Evolutionary conservation across 441 rosid species (phyloP).

Genomic region (Arabidopsis hybrid): DNA sequence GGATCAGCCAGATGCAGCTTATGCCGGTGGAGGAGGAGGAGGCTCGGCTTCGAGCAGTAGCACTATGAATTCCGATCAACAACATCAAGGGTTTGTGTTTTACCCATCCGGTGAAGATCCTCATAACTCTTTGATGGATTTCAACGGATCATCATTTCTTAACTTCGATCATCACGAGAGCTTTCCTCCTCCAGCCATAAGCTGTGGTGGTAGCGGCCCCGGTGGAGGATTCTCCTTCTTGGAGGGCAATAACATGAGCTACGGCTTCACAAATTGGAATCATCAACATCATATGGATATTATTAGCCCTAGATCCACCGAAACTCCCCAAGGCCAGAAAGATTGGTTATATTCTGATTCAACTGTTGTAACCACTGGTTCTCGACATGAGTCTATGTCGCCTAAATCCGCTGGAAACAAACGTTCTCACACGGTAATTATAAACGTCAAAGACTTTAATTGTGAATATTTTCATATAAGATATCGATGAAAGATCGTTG

Average conservation of each 20-base stretch:
- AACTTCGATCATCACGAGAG: slow-evolving; percentile 59
- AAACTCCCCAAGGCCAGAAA: slow-evolving; percentile 51
- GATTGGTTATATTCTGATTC: slow-evolving; percentile 73
- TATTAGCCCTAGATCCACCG: slow-evolving; percentile 47
- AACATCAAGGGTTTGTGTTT: slow-evolving; percentile 47
- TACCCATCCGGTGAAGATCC: slow-evolving; percentile 47
- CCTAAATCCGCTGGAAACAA: slow-evolving; percentile 54
- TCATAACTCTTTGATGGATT: slow-evolving; percentile 66
- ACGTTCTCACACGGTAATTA: slow-evolving; percentile 66
- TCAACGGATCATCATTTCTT: slow-evolving; percentile 75
- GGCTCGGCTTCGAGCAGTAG: slow-evolving; percentile 57
- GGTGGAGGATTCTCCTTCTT: slow-evolving; percentile 35
- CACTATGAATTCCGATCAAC: slow-evolving; percentile 50
- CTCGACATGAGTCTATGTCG: slow-evolving; percentile 47
- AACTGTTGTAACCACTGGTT: slow-evolving; percentile 50
- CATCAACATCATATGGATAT: slow-evolving; percentile 53
- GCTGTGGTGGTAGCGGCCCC: slow-evolving; percentile 24
- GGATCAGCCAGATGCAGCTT: slow-evolving; percentile 48
- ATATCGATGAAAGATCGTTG: background rate
- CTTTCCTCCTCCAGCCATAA: slow-evolving; percentile 38
- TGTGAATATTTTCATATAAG: background rate
- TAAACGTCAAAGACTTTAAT: background rate
- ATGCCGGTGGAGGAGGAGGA: slow-evolving; percentile 47
- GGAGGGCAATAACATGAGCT: slow-evolving; percentile 41
- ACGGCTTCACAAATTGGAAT: slow-evolving; percentile 45